Evolutionary conservation across 2,329 filamentous ascomycete genomes (phyloP).

Genomic region (Calcarisporium arbuscula): DNA sequence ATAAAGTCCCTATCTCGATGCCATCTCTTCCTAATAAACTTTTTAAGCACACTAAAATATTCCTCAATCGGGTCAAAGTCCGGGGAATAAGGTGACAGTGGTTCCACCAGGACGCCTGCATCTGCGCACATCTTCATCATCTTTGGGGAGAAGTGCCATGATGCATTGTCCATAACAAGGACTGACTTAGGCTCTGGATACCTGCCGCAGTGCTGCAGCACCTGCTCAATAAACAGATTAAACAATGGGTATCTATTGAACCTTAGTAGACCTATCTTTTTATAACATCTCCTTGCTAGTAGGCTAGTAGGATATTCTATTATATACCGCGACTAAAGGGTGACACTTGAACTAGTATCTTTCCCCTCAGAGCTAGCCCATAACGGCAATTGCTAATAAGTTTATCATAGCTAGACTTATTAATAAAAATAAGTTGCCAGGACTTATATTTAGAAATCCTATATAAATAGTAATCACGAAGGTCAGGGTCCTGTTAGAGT

Average conservation of each 20-base stretch:
- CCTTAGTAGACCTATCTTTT: conserved; percentile 19
- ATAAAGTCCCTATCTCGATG: conserved; percentile 11
- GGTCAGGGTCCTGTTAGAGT: conserved; percentile 24
- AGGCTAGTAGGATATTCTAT: conserved; percentile 21
- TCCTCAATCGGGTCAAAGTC: conserved; percentile 19
- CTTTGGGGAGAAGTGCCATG: conserved; percentile 19
- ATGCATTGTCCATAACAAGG: conserved; percentile 28
- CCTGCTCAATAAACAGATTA: conserved; percentile 23
- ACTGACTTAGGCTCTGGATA: conserved; percentile 27
- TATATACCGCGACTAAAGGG: conserved; percentile 15
- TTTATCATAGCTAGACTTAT: conserved; percentile 29
- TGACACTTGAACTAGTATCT: conserved; percentile 17
- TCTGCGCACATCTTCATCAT: conserved; percentile 20
- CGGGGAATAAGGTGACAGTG: conserved; percentile 15
- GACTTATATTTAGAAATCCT: conserved; percentile 23
- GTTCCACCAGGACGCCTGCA: conserved; percentile 11
- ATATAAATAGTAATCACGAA: conserved; percentile 28
- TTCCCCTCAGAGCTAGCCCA: conserved; percentile 25
- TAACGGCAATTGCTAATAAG: conserved; percentile 22
- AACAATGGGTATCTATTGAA: conserved; percentile 20
- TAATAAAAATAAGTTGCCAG: conserved; percentile 26
- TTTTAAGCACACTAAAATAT: conserved; percentile 15
- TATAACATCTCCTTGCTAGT: conserved; percentile 20
- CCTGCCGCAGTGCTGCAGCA: conserved; percentile 22
- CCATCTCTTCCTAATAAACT: conserved; percentile 13